Evolutionary conservation across 805 yeast genomes (phyloP).

Genomic region (Yamadazyma tumulicola): DNA sequence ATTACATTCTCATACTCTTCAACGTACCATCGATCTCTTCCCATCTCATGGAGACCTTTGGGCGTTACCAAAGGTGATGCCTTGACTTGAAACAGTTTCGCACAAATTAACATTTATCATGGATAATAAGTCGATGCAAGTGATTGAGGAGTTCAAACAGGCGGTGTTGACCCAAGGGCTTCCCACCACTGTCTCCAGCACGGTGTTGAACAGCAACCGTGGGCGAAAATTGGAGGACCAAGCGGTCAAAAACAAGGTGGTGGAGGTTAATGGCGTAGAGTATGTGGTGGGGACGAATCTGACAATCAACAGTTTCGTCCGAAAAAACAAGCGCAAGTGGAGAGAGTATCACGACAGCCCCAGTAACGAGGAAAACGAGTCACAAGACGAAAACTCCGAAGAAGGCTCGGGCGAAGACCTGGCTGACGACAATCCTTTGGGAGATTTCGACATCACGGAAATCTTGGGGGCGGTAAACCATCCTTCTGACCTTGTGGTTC

Average conservation of each 20-base stretch:
- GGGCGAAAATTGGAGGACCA: slow-evolving; percentile 28
- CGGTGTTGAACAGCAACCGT: slow-evolving; percentile 21
- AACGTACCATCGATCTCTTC: no score
- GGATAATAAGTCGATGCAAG: slow-evolving; percentile 36
- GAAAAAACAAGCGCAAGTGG: slow-evolving; percentile 36
- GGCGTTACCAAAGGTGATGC: no score
- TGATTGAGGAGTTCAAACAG: slow-evolving; percentile 36
- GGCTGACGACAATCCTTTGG: slow-evolving; percentile 26
- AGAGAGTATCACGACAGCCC: slow-evolving; percentile 16
- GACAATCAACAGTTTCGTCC: slow-evolving; percentile 24
- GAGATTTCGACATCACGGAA: slow-evolving; percentile 31
- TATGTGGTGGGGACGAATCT: slow-evolving; percentile 37
- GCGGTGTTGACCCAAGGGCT: slow-evolving; percentile 18
- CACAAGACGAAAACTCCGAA: slow-evolving; percentile 7
- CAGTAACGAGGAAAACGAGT: slow-evolving; percentile 14
- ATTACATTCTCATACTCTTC: no score
- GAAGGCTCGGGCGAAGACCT: slow-evolving; percentile 11
- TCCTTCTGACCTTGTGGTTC: slow-evolving; percentile 73
- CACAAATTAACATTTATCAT: no score
- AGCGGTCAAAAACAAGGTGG: slow-evolving; percentile 28
- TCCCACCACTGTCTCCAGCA: slow-evolving; percentile 9
- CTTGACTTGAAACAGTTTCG: no score
- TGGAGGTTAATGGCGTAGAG: slow-evolving; percentile 35
- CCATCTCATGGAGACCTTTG: no score
- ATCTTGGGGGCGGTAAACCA: slow-evolving; percentile 75